phyloP scores from a whole-genome alignment of 208 protist genomes.

The Trypanosoma cruzi region DNA sequence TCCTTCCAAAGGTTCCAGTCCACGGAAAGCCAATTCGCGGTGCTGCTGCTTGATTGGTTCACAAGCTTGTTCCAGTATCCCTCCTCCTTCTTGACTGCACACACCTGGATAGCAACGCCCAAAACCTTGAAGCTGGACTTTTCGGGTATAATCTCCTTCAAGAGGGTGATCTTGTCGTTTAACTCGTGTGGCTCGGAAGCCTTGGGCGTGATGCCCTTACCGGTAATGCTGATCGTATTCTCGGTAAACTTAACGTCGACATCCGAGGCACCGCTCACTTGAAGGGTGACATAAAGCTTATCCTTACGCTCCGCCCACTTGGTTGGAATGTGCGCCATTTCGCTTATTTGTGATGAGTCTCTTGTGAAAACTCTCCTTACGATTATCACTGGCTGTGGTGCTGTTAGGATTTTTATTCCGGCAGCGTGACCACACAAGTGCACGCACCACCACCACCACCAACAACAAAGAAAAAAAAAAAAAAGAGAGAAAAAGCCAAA shows the following conservation, averaged over 20 bases:
- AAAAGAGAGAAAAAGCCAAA: no score
- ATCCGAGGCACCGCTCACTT: constrained; percentile 71
- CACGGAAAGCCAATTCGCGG: constrained; percentile 83
- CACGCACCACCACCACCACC: no score
- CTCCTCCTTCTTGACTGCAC: constrained; percentile 86
- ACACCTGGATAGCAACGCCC: constrained; percentile 85
- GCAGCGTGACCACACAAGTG: no score
- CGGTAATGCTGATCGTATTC: constrained; percentile 70
- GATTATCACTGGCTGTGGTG: no score
- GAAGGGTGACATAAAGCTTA: constrained; percentile 87
- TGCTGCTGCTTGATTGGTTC: constrained; percentile 64
- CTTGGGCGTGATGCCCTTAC: constrained; percentile 72
- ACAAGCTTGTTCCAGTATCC: constrained; percentile 89
- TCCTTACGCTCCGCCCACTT: constrained; percentile 92
- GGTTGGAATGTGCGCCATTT: constrained; percentile 83
- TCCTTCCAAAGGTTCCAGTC: constrained; percentile 95
- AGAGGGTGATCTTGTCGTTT: constrained; percentile 68
- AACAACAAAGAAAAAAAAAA: no score
- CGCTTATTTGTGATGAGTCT: constrained; percentile 4
- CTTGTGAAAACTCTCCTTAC: no score
- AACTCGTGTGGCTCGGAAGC: constrained; percentile 65
- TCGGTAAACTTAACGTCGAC: constrained; percentile 81
- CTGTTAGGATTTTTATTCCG: no score
- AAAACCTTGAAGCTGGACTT: constrained; percentile 88
- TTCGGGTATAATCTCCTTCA: constrained; percentile 82